phyloP scores from a whole-genome alignment of 768 basidiomycete genomes.

The Mycena rebaudengoi region DNA sequence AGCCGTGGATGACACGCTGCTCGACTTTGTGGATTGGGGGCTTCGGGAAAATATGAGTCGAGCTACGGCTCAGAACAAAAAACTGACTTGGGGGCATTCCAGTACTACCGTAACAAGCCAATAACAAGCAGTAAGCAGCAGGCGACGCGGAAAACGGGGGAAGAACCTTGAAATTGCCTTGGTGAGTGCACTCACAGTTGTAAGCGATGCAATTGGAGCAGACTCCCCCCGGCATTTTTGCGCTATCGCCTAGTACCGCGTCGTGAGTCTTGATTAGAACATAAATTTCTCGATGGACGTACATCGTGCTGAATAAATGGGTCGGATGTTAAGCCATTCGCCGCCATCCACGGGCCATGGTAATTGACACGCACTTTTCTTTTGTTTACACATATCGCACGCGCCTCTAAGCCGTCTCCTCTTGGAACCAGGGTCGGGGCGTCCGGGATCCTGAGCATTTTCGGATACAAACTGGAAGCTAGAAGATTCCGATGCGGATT shows the following conservation, averaged over 20 bases:
- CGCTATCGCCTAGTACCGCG: slow-evolving; percentile 50
- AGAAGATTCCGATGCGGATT: too few species aligned
- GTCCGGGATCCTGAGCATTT: too few species aligned
- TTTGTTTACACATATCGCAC: slow-evolving; percentile 12
- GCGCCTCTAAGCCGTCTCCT: slow-evolving; percentile 21
- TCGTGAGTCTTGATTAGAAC: background rate
- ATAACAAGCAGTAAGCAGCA: background rate
- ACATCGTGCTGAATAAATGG: slow-evolving; percentile 15
- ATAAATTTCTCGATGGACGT: background rate
- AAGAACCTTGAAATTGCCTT: slow-evolving; percentile 3
- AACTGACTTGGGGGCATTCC: too few species aligned
- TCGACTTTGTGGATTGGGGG: too few species aligned
- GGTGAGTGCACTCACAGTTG: slow-evolving; percentile 48
- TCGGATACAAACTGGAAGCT: too few species aligned
- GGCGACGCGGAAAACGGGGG: too few species aligned
- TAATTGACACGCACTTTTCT: slow-evolving; percentile 1
- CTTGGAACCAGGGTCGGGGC: slow-evolving; percentile 23
- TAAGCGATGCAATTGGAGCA: slow-evolving; percentile 58
- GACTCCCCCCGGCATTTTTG: slow-evolving; percentile 50
- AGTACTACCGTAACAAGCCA: background rate
- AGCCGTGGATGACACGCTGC: background rate
- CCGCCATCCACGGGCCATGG: background rate
- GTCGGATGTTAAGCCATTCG: background rate
- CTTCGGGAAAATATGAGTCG: too few species aligned
- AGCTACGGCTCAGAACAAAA: too few species aligned